These are phyloP conservation scores for Schizophyllum amplum DNA, from an alignment of 1,284 basidiomycete genomes.

Conservation along the genomic window DNA sequence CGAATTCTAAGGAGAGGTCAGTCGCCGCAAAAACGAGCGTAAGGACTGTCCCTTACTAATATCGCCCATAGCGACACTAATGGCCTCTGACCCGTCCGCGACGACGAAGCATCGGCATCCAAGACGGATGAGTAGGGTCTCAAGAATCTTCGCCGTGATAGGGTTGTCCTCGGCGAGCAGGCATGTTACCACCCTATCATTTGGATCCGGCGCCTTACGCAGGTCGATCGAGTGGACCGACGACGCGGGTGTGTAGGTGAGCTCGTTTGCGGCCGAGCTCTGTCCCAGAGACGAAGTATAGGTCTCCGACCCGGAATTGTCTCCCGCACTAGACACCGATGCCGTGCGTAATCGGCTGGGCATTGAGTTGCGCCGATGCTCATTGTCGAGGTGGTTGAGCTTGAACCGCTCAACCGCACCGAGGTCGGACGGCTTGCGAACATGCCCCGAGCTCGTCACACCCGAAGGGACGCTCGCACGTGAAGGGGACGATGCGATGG, in stretches of 20 bases:
- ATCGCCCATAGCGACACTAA: conserved; percentile 94
- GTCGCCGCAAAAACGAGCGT: conserved; percentile 7
- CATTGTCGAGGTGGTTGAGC: conserved; percentile 65
- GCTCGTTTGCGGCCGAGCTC: conserved; percentile 26
- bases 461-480: conserved; percentile 63
- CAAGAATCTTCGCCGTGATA: conserved; percentile 92
- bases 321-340: conserved; percentile 72
- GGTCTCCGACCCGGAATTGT: conserved; percentile 67
- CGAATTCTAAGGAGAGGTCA: conserved; percentile 56
- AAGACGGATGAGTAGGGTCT: conserved; percentile 85
- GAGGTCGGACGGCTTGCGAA: conserved; percentile 78
- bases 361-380: conserved; percentile 77
- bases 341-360: conserved; percentile 83
- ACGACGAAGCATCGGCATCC: conserved; percentile 94
- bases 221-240: conserved; percentile 74
- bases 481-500: conserved; percentile 87
- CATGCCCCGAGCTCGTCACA: conserved; percentile 63
- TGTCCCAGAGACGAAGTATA: conserved; percentile 58
- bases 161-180: conserved; percentile 97
- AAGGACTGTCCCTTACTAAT: conserved; percentile 60
- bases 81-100: conserved; percentile 92
- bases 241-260: conserved; percentile 65
- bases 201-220: conserved; percentile 60
- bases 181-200: conserved; percentile 80
- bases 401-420: conserved; percentile 84